Evolutionary conservation across 768 basidiomycete genomes (phyloP).

Genomic region (Austroboletus eburneus): DNA sequence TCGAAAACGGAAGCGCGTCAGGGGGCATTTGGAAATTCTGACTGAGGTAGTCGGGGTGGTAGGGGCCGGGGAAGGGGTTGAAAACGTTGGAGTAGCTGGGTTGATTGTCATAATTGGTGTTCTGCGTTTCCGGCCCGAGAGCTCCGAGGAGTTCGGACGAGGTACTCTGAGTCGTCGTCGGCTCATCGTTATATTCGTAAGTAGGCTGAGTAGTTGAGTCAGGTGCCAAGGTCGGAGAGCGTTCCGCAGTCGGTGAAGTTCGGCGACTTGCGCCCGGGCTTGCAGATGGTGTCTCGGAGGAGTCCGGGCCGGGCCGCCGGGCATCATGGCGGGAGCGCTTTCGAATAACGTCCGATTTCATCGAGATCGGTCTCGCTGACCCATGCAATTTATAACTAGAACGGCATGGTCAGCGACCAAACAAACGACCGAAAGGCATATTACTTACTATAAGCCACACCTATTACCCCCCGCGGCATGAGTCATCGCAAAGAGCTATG

Average conservation of each 20-base stretch:
- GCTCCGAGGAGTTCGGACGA: conserved; percentile 54
- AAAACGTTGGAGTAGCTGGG: conserved; percentile 33
- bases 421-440: neutral
- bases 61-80: conserved; percentile 63
- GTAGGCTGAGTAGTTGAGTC: conserved; percentile 62
- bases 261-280: conserved; percentile 73
- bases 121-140: conserved; percentile 34
- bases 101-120: conserved; percentile 24
- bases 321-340: conserved; percentile 83
- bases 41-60: conserved; percentile 66
- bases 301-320: conserved; percentile 48
- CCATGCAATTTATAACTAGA: conserved; percentile 76
- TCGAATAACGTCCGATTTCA: conserved; percentile 89
- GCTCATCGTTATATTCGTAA: conserved; percentile 49
- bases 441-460: conserved; percentile 69
- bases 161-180: conserved; percentile 30
- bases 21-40: conserved; percentile 44
- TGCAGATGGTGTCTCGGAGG: conserved; percentile 68
- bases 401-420: conserved; percentile 10
- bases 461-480: conserved; percentile 33
- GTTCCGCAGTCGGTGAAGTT: conserved; percentile 58
- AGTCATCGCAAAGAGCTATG: conserved; percentile 9
- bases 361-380: conserved; percentile 79
- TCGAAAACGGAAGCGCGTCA: conserved; percentile 53
- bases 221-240: conserved; percentile 64